Conservation (phyloP, 2,329 filamentous ascomycete genomes). For the Niveomyces coronatus region DNA sequence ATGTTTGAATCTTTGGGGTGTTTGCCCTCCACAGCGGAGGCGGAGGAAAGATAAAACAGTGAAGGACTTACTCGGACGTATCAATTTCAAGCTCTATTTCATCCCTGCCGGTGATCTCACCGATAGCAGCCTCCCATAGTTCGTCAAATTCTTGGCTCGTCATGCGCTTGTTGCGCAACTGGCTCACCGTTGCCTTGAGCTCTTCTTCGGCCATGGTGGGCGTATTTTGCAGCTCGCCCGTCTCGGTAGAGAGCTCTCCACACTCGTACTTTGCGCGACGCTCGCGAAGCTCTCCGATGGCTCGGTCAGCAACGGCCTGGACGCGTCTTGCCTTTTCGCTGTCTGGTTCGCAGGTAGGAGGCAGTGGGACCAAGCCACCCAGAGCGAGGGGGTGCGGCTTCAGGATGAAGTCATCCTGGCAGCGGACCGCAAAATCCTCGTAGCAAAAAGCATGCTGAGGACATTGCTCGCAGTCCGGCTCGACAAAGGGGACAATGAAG, state of each 20-base stretch:
- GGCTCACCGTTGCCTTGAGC: conserved; percentile 65
- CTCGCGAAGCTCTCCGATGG: conserved; percentile 76
- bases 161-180: conserved; percentile 73
- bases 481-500: conserved; percentile 56
- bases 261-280: conserved; percentile 86
- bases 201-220: conserved; percentile 57
- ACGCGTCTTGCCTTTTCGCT: conserved; percentile 83
- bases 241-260: conserved; percentile 55
- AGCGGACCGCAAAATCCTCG: conserved; percentile 63
- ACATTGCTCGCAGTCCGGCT: conserved; percentile 81
- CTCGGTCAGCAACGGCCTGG: conserved; percentile 77
- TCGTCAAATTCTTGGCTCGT: conserved; percentile 85
- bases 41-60: conserved; percentile 14
- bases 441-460: conserved; percentile 87
- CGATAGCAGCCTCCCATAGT: conserved; percentile 65
- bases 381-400: conserved; percentile 76
- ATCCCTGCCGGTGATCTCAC: conserved; percentile 55
- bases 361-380: conserved; percentile 69
- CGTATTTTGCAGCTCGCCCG: conserved; percentile 47
- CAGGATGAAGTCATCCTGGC: conserved; percentile 79
- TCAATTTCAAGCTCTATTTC: conserved; percentile 40
- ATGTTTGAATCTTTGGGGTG: conserved; percentile 11
- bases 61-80: conserved; percentile 41
- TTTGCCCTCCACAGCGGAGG: conserved; percentile 5
- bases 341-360: conserved; percentile 90